Base-by-base conservation (phyloP, 495 filamentous ascomycete genomes). In the Aspergillus diversus region DNA sequence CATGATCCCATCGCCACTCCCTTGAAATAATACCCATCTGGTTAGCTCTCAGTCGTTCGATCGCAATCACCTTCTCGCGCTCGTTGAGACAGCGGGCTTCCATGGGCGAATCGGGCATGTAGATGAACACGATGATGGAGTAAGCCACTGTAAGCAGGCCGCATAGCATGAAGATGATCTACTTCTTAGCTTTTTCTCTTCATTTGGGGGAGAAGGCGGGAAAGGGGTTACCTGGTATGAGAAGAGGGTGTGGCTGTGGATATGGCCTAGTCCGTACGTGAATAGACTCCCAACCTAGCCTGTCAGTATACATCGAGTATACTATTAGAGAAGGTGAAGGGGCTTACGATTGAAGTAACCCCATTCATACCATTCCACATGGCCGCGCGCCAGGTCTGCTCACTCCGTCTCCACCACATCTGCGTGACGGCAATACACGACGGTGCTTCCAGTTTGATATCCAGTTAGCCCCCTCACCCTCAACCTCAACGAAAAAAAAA, bases 371-470 rank as follows among this genome's bases (percentile, higher is more conserved):
- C 75, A 60, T 84, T 84, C 84, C 84, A 87, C 12, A 73, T 67
- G 33, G 78, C 78, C 7, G 77, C 81, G 4, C 83, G 71, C 43
- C 81, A 70, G 3, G 83, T 84, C 65, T 87, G 84, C 66, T 87
- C 84, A 12, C 76, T 66, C 34, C 84, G 74, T 48, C 81, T 70
- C 72, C 80, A 87, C 84, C 84, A 87, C 84, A 87, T 86, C 63
- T 84, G 81, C 7, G 82, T 82, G 5, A 86, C 75, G 5, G 83
- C 82, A 13, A 86, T 73, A 63, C 83, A 84, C 15, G 77, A 80
- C 0, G 84, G 84, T 27, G 21, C 21, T 27, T 27, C 21, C 21
- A 27, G 21, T 27, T 27, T 27, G 2, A 27, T 27, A 27, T 2
- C 21, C 21, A 27, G 21, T 27, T 27, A 27, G 21, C 21, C 21